Evolutionary conservation across 805 yeast species (phyloP), one percentile per base, ranked within the genome.

Genomic region (Hanseniaspora taiwanica): DNA sequence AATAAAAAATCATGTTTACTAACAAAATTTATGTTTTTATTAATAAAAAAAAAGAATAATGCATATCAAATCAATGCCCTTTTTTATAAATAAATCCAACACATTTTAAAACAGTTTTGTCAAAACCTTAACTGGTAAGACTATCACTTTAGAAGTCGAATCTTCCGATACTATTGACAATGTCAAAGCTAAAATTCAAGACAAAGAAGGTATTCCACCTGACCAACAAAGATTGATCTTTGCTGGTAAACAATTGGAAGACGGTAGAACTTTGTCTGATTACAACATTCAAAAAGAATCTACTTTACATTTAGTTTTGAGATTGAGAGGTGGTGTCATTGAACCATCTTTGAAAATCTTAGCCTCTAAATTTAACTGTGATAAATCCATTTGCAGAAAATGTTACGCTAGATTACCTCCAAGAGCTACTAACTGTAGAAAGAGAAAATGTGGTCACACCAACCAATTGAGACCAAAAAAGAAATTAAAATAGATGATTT

Each of bases 391-490:
- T 69, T 91, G 98, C 81, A 93, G 98, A 75, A 84, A 87, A 71
- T 91, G 98, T 78, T 91, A 91, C 81, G 96, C 98, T 63, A 91
- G 98, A 80, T 87, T 91, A 67, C 98, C 98, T 66, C 96, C 98
- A 74, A 93, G 97, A 83, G 98, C 98, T 62, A 91, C 97, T 73
- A 91, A 91, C 96, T 91, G 98, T 81, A 86, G 98, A 79, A 91
- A 91, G 97, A 86, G 96, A 85, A 91, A 91, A 81, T 91, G 98
- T 76, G 98, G 98, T 66, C 98, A 91, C 93, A 78, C 96, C 69
- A 91, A 91, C 81, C 98, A 91, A 78, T 84, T 91, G 73, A 86
- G 98, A 79, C 97, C 97, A 74, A 91, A 89, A 94, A 89, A 89
- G 94, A 89, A 89, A 87, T 79, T 85, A 69, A 86, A 87, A 78